Percentiles rank a stretch among this genome's conserved stretches.
phyloP scores from a whole-genome alignment of 257 asterid species.

The Paulownia fortunei region DNA sequence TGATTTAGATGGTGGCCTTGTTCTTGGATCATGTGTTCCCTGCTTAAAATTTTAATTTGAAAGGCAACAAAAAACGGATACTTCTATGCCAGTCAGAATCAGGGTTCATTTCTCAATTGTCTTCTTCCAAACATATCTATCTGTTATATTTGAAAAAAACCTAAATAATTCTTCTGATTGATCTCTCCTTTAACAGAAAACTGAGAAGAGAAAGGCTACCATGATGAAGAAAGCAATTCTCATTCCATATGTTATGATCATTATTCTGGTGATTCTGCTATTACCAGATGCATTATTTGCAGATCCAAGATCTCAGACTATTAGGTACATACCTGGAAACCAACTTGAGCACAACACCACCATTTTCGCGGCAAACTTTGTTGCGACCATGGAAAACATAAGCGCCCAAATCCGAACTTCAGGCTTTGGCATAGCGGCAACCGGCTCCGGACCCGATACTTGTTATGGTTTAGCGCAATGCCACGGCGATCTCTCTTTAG shows the following conservation, averaged over 20 bases:
- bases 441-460: slow-evolving; percentile 60
- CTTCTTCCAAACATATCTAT: too few relatives aligned
- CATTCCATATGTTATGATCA: neutral
- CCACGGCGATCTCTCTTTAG: slow-evolving; percentile 76
- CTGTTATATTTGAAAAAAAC: too few relatives aligned
- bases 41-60: too few relatives aligned
- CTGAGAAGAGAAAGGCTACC: neutral
- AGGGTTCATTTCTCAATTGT: too few relatives aligned
- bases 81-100: too few relatives aligned
- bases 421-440: slow-evolving; percentile 55
- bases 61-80: too few relatives aligned
- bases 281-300: slow-evolving; percentile 42
- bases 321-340: slow-evolving; percentile 48
- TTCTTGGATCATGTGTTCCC: too few relatives aligned
- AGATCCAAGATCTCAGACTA: slow-evolving; percentile 60
- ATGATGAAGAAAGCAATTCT: slow-evolving; percentile 30
- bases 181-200: too few relatives aligned
- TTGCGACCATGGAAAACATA: slow-evolving; percentile 70
- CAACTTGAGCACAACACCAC: slow-evolving; percentile 61
- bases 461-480: slow-evolving; percentile 75
- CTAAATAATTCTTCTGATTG: too few relatives aligned
- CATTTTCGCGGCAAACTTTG: slow-evolving; percentile 60
- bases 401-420: slow-evolving; percentile 59
- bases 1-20: too few relatives aligned
- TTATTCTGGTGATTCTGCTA: slow-evolving; percentile 36